A percentile compares a stretch with the other conserved stretches of the same genome.
Conservation (phyloP, 2,329 filamentous ascomycete genomes). For the Penicillium polonicum region DNA sequence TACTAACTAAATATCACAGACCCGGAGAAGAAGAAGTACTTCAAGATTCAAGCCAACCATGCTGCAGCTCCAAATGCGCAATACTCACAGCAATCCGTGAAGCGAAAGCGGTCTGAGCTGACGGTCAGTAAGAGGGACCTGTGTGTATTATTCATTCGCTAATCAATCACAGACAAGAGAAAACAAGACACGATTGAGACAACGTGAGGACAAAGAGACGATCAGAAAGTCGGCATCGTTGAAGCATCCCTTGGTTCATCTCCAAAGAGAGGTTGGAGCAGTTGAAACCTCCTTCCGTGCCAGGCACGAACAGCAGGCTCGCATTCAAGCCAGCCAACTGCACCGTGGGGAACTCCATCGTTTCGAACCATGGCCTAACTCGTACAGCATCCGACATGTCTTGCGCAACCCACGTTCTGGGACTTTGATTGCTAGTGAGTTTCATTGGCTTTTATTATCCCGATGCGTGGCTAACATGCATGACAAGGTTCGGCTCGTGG, state of each 20-base stretch:
- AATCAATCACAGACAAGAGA: constrained; percentile 29
- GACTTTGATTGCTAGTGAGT: constrained; percentile 39
- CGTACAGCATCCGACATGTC: constrained; percentile 33
- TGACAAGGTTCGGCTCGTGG: constrained; percentile 30
- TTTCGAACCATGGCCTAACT: constrained; percentile 29
- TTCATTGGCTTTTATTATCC: neutral
- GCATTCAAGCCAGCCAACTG: constrained; percentile 35
- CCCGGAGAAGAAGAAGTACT: constrained; percentile 62
- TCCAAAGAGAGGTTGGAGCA: constrained; percentile 32
- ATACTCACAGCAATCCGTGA: constrained; percentile 61
- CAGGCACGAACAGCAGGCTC: constrained; percentile 30
- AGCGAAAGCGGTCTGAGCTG: constrained; percentile 53
- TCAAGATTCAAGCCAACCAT: constrained; percentile 59
- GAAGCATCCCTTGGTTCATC: constrained; percentile 30
- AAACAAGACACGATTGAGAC: constrained; percentile 24
- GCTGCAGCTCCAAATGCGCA: constrained; percentile 51
- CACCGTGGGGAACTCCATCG: constrained; percentile 31
- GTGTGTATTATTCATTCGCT: constrained; percentile 5
- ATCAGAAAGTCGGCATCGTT: constrained; percentile 33
- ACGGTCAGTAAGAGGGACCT: constrained; percentile 23
- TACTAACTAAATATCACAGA: constrained; percentile 28
- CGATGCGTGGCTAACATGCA: constrained; percentile 16
- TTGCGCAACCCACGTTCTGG: constrained; percentile 37
- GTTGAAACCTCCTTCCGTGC: constrained; percentile 14
- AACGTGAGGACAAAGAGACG: constrained; percentile 34